These are phyloP conservation scores for Fusarium tupiense DNA, from an alignment of 2,329 filamentous ascomycete species.

Conservation along the genomic window DNA sequence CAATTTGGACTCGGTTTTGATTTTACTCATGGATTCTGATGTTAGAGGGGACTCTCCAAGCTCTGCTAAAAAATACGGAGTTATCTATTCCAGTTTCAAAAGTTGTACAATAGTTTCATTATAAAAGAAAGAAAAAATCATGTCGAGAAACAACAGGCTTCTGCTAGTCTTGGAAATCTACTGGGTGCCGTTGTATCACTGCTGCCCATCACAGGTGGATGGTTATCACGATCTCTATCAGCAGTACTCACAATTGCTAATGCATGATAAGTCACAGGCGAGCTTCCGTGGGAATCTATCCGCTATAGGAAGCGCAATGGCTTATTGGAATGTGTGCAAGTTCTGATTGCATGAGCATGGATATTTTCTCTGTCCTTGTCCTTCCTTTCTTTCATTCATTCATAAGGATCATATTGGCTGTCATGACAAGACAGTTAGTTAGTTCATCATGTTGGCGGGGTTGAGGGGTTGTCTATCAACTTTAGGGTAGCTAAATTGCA, in stretches of 20 bases:
- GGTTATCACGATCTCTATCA: neutral
- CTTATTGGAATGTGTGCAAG: neutral
- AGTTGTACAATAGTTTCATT: slow-evolving; percentile 41
- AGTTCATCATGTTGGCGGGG: slow-evolving; percentile 27
- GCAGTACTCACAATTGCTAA: slow-evolving; percentile 6
- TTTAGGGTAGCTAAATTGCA: slow-evolving; percentile 2
- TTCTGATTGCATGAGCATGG: neutral
- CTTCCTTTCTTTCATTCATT: neutral
- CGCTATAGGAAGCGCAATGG: neutral
- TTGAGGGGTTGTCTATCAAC: neutral
- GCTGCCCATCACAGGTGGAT: neutral
- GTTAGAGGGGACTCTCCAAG: slow-evolving; percentile 39
- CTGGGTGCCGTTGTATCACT: neutral
- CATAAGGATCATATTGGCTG: neutral
- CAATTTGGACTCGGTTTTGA: slow-evolving; percentile 26
- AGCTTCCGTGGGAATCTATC: neutral
- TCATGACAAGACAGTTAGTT: slow-evolving; percentile 5
- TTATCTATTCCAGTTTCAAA: slow-evolving; percentile 12
- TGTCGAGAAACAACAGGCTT: slow-evolving; percentile 19
- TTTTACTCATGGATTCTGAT: slow-evolving; percentile 33
- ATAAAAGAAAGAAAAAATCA: slow-evolving; percentile 35
- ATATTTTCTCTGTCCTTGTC: neutral
- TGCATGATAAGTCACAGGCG: neutral
- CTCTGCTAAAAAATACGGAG: slow-evolving; percentile 16
- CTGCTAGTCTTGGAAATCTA: neutral